Percentiles rank a stretch among this genome's conserved stretches.
Conservation (phyloP, 1,284 basidiomycete species). For the Coniferiporia weirii region DNA sequence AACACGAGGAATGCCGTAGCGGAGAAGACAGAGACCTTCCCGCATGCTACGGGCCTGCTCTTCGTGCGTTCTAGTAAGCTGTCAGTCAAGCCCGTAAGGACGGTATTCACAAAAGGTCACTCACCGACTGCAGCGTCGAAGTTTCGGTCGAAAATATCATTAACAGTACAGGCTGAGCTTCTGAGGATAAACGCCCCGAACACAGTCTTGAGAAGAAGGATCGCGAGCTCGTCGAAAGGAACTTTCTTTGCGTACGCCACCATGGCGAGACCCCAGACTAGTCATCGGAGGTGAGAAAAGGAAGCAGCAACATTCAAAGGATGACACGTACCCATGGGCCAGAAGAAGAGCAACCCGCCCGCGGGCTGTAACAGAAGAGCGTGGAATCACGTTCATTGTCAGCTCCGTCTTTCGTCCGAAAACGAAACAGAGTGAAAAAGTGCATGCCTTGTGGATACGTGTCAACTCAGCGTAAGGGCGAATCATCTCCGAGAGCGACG, state of each 20-base stretch:
- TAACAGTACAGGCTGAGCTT: conserved; percentile 18
- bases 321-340: conserved; percentile 7
- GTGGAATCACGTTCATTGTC: not conserved
- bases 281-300: not conserved
- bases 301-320: not conserved
- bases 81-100: conserved; percentile 1
- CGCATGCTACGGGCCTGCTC: conserved; percentile 43
- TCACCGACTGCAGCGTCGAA: conserved; percentile 21
- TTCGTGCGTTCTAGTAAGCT: conserved; percentile 39
- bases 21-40: conserved; percentile 35
- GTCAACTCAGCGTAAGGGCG: conserved; percentile 15
- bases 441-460: conserved; percentile 14
- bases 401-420: no score
- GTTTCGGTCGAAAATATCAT: conserved; percentile 22
- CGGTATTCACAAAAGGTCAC: not conserved
- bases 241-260: conserved; percentile 2
- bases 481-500: not conserved
- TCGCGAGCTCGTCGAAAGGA: not conserved
- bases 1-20: conserved; percentile 37
- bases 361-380: not conserved
- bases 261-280: conserved; percentile 13
- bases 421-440: not conserved
- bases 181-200: conserved; percentile 11
- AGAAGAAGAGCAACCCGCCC: conserved; percentile 12
- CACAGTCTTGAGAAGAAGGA: conserved; percentile 3